Evolutionary conservation across 2,329 filamentous ascomycete species (phyloP).

Genomic region (Hypomyces perniciosus): DNA sequence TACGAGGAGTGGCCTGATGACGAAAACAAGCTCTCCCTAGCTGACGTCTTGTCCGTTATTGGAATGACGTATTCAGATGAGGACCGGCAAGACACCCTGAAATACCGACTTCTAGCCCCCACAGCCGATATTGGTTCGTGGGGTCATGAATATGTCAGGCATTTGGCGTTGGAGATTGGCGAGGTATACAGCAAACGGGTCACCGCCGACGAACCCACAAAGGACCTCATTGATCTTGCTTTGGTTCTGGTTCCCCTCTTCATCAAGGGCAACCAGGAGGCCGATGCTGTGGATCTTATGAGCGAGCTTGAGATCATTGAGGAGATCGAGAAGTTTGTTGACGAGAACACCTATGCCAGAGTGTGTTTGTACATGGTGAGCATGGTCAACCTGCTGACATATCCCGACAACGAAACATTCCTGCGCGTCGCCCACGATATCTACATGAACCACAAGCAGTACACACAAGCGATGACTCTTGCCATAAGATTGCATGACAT

Average conservation of each 20-base stretch:
- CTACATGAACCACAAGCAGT: constrained; percentile 88
- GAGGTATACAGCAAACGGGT: constrained; percentile 87
- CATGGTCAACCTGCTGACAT: constrained; percentile 96
- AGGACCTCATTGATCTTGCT: constrained; percentile 81
- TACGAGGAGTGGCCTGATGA: constrained; percentile 86
- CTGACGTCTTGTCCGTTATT: constrained; percentile 93
- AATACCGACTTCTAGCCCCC: constrained; percentile 85
- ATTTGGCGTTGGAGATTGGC: constrained; percentile 91
- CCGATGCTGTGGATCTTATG: constrained; percentile 93
- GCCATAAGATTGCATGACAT: constrained; percentile 89
- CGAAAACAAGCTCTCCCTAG: constrained; percentile 81
- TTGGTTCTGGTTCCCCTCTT: constrained; percentile 86
- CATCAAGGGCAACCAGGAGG: constrained; percentile 94
- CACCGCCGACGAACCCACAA: constrained; percentile 74
- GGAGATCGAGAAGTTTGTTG: constrained; percentile 78
- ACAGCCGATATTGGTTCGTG: constrained; percentile 91
- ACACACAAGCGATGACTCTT: constrained; percentile 87
- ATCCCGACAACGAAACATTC: constrained; percentile 95
- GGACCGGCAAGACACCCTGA: constrained; percentile 90
- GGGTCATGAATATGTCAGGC: constrained; percentile 97
- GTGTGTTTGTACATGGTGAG: constrained; percentile 98
- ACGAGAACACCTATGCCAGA: constrained; percentile 86
- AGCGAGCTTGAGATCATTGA: constrained; percentile 98
- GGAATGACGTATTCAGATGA: constrained; percentile 99
- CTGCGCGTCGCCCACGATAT: constrained; percentile 88